Conservation (phyloP, 148 eudicot genomes). For the Salicornia ramosissima region DNA sequence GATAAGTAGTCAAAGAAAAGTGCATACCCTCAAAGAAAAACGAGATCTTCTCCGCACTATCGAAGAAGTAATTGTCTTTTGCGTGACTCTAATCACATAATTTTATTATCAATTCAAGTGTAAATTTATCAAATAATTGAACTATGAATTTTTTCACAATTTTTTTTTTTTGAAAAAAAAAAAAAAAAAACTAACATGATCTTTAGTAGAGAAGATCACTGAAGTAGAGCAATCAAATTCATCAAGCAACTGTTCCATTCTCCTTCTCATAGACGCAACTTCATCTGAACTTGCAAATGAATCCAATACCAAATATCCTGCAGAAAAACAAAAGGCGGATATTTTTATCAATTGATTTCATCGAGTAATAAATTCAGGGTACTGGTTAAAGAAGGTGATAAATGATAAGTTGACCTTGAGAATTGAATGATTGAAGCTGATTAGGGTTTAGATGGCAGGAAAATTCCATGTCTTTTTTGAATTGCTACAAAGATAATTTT, state of each 20-base stretch:
- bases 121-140: neutral
- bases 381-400: neutral
- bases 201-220: constrained; percentile 76
- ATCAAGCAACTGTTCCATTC: constrained; percentile 64
- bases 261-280: constrained; percentile 48
- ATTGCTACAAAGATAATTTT: too few relatives aligned
- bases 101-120: neutral
- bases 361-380: neutral
- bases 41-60: constrained; percentile 87
- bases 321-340: neutral
- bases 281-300: constrained; percentile 63
- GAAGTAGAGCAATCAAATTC: constrained; percentile 54
- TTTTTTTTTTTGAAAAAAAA: too few relatives aligned
- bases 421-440: constrained; percentile 52
- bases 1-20: neutral
- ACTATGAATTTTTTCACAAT: too few relatives aligned
- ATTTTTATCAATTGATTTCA: too few relatives aligned
- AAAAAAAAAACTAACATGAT: constrained; percentile 42
- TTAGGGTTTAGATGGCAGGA: constrained; percentile 42
- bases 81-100: constrained; percentile 47
- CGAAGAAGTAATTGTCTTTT: constrained; percentile 69
- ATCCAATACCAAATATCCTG: constrained; percentile 75
- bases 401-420: constrained; percentile 40
- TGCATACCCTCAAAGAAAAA: constrained; percentile 91
- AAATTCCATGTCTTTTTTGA: constrained; percentile 37